Evolutionary conservation across 306 rosid species (phyloP), one percentile per base, ranked within the genome.

Genomic region (Vigna unguiculata): DNA sequence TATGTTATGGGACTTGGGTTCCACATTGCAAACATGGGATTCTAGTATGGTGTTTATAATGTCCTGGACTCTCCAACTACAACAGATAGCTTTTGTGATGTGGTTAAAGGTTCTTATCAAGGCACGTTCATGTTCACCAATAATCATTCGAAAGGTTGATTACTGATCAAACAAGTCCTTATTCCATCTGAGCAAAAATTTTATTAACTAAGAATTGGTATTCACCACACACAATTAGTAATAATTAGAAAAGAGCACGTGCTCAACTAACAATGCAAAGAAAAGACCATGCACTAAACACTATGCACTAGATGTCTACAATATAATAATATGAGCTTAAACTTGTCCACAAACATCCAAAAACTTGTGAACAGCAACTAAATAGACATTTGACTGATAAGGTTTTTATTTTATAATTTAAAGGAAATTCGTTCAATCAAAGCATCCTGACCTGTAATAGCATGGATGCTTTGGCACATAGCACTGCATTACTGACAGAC

Each of bases 401-500:
- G 46, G n/a, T 24, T 41, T 53, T 38, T 19, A 45, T 15, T 69
- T 68, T 40, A 41, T 28, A 57, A 64, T 20, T 80, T 38, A 14
- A 21, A 24, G 51, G n/a, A 71, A 63, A 66, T 45, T 21, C 34
- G 40, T 36, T 46, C 45, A 69, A 67, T 69, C 12, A 13, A 40
- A 76, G 81, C 55, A 77, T 61, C 76, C 86, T 80, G 36, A 94
- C 98, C 98, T 94, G 98, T 85, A 94, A 85, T 61, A 94, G 88
- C 98, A 94, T 94, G 0, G 98, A 94, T 10, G 98, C 98, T 91
- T 91, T 92, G 55, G 98, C 98, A 90, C 98, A 94, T 69, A 94
- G 83, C 53, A 94, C 97, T 9, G 97, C 87, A 82, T 91, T 91
- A 72, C 96, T 94, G 82, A 94, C 96, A 80, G 96, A 86, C 17